A percentile compares a stretch with the other conserved stretches of the same genome.
These are phyloP conservation scores for Rauvolfia tetraphylla DNA, from an alignment of 257 asterid genomes.

Conservation along the genomic window DNA sequence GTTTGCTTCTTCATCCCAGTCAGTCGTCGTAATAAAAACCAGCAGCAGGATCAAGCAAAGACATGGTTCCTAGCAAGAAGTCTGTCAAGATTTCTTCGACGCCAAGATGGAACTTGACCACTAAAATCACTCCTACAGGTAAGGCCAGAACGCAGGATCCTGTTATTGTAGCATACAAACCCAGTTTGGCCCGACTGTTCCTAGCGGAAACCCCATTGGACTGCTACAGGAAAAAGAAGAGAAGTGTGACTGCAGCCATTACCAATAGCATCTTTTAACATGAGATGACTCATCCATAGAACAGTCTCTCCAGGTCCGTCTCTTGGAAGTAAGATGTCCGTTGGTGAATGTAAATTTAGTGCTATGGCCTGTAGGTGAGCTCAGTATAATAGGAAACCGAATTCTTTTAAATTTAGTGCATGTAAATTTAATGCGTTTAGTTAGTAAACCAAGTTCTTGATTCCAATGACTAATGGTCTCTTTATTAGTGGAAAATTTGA, in stretches of 20 bases:
- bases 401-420: too few species aligned
- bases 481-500: too few species aligned
- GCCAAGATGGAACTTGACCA: slow-evolving; percentile 46
- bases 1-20: slow-evolving; percentile 58
- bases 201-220: slow-evolving; percentile 71
- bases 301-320: too few species aligned
- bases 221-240: slow-evolving; percentile 64
- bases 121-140: slow-evolving; percentile 55
- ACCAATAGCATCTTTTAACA: slow-evolving; percentile 43
- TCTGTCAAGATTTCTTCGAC: slow-evolving; percentile 59
- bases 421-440: too few species aligned
- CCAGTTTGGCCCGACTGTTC: slow-evolving; percentile 63
- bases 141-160: slow-evolving; percentile 64
- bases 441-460: too few species aligned
- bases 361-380: too few species aligned
- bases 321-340: too few species aligned
- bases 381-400: too few species aligned
- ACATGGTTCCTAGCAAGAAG: slow-evolving; percentile 50
- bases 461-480: too few species aligned
- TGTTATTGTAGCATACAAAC: slow-evolving; percentile 54
- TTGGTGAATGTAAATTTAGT: too few species aligned
- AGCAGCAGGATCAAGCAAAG: slow-evolving; percentile 49
- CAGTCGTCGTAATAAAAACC: slow-evolving; percentile 45
- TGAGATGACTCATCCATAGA: too few species aligned
- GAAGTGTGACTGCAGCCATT: slow-evolving; percentile 54